These are phyloP conservation scores for Candolleomyces aberdarensis DNA, from an alignment of 768 basidiomycete genomes.

Conservation along the genomic window DNA sequence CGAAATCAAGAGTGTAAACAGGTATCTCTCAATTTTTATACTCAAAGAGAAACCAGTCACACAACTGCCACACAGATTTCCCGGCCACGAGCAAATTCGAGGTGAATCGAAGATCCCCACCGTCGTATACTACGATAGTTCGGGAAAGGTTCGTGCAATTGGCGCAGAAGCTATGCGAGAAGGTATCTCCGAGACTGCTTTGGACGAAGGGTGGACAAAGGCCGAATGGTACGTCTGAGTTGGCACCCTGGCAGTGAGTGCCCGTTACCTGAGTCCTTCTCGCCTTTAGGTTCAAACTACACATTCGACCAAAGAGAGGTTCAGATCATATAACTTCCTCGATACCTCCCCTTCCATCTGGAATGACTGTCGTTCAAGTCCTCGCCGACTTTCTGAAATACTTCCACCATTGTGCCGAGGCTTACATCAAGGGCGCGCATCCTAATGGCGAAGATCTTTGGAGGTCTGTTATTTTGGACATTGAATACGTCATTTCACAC, in stretches of 20 bases:
- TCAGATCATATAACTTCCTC: background rate
- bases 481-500: slow-evolving; percentile 52
- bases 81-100: slow-evolving; percentile 11
- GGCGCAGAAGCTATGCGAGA: slow-evolving; percentile 14
- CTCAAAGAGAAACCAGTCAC: background rate
- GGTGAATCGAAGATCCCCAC: slow-evolving; percentile 16
- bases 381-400: slow-evolving; percentile 49
- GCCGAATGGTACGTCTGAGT: slow-evolving; percentile 27
- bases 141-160: slow-evolving; percentile 7
- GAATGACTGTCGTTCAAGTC: slow-evolving; percentile 38
- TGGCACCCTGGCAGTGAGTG: background rate
- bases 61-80: slow-evolving; percentile 11
- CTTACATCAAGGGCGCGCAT: slow-evolving; percentile 45
- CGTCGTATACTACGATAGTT: slow-evolving; percentile 10
- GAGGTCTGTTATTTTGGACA: slow-evolving; percentile 35
- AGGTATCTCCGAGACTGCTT: slow-evolving; percentile 7
- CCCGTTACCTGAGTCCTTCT: background rate
- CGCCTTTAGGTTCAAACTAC: slow-evolving; percentile 28
- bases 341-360: slow-evolving; percentile 37
- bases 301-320: slow-evolving; percentile 21
- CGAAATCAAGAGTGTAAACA: slow-evolving; percentile 22
- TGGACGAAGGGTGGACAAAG: slow-evolving; percentile 12
- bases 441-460: slow-evolving; percentile 38
- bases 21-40: slow-evolving; percentile 6
- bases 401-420: slow-evolving; percentile 37